Base-by-base conservation (phyloP, 108 stramenopile species). In the Conticribra weissflogii region DNA sequence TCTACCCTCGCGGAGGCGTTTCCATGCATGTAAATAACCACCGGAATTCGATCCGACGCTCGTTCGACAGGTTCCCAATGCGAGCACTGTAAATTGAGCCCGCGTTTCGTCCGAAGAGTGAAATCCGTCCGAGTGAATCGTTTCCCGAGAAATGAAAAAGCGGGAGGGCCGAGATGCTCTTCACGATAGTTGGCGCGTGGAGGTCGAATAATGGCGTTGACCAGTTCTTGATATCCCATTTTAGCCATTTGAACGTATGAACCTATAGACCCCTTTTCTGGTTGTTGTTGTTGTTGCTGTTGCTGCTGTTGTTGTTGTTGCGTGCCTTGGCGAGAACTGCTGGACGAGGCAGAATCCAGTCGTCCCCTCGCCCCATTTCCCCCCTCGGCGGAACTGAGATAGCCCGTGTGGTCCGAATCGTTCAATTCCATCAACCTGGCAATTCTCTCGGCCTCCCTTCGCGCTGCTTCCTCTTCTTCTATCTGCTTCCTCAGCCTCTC, bases 1-100 rank as follows among this genome's bases (percentile, higher is more conserved):
- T 89, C 88, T 9, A 82, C 77, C 7, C 90, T 66, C 21, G 78
- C 82, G 31, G 48, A 58, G 22, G 72, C 65, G 59, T 91, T 91
- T 18, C 90, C 90, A 59, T 91, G 90, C 81, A 91, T 82, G 41
- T 84, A 86, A 54, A 89, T 82, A 9, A 87, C 83, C 14, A 79
- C 77, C 29, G 83, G 83, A 49, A 96, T 93, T 33, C 87, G 84
- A 64, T 86, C 95, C 8, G 83, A 72, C 3, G 65, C 63, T 32
- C 94, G 65, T 66, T 96, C 94, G 18, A 94, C 87, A 0, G 98
- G 98, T 82, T 96, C 95, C 98, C 98, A 99, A 57, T 96, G 94
- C 18, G 89, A 92, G 74, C 98, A 99, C 63, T 92, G 88, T 2
- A 98, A 59, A 50, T 78, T 82, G 64, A 88, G 81, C 12, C 97